Conservation (phyloP, 768 basidiomycete genomes). For the Podaxis mareebaensis region DNA sequence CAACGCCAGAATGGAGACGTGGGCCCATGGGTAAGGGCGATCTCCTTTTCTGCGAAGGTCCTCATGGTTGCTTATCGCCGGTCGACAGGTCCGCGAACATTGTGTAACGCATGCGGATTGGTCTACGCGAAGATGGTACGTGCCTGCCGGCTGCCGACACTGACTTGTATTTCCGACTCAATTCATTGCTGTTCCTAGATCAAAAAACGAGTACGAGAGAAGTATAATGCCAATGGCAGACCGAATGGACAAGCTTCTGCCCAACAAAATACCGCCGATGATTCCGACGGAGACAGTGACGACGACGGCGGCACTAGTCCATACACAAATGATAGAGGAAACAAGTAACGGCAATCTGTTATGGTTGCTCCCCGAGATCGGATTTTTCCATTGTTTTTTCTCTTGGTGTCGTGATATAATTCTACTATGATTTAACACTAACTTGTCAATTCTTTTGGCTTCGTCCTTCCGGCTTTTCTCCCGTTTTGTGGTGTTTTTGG, state of each 20-base stretch:
- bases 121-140: constrained; percentile 85
- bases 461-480: not conserved
- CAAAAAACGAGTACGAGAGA: constrained; percentile 35
- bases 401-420: not conserved
- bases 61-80: constrained; percentile 18
- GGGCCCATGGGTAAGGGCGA: constrained; percentile 72
- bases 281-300: constrained; percentile 18
- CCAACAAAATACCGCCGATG: constrained; percentile 14
- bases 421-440: not conserved
- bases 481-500: not conserved
- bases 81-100: constrained; percentile 70
- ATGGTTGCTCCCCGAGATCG: not conserved
- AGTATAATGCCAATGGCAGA: constrained; percentile 19
- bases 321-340: constrained; percentile 12
- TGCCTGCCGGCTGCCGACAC: constrained; percentile 20
- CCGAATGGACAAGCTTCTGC: constrained; percentile 9
- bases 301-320: constrained; percentile 11
- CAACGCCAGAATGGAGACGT: constrained; percentile 85
- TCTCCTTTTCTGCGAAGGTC: constrained; percentile 1
- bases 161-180: not conserved
- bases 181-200: constrained; percentile 24
- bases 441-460: not conserved
- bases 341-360: not conserved
- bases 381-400: not conserved
- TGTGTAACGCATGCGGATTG: constrained; percentile 85